phyloP scores from a whole-genome alignment of 371 early-diverging fungal species.

The Saksenaea oblongispora region DNA sequence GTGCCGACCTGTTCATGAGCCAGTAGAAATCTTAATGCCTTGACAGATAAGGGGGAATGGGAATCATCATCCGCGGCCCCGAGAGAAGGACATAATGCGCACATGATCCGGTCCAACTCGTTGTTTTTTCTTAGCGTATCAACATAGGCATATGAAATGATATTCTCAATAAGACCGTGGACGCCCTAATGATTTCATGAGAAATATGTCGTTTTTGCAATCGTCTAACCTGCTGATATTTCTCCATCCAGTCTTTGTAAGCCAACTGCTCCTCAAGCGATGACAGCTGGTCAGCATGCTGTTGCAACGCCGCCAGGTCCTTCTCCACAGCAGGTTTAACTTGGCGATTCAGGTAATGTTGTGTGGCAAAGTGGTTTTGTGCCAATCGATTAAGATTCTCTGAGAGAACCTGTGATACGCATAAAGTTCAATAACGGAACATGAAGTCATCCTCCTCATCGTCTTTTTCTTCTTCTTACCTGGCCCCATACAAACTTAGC shows the following conservation, averaged over 20 bases:
- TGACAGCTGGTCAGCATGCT: constrained; percentile 27
- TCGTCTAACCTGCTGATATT: constrained; percentile 38
- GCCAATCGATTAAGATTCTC: constrained; percentile 67
- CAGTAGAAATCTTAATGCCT: constrained; percentile 46
- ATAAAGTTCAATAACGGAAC: background rate
- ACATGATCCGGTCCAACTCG: constrained; percentile 65
- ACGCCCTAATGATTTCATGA: constrained; percentile 22
- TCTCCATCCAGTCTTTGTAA: constrained; percentile 37
- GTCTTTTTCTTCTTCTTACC: constrained; percentile 19
- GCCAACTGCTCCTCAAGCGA: constrained; percentile 12
- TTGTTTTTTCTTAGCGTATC: constrained; percentile 65
- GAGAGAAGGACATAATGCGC: constrained; percentile 51
- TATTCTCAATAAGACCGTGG: constrained; percentile 33
- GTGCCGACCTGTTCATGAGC: constrained; percentile 61
- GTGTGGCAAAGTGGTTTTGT: constrained; percentile 70
- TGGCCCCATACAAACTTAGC: constrained; percentile 77
- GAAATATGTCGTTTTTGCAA: background rate
- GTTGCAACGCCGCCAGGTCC: constrained; percentile 49
- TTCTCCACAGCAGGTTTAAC: constrained; percentile 63
- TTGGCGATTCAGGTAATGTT: constrained; percentile 64
- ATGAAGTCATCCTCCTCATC: background rate
- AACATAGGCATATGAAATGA: constrained; percentile 54
- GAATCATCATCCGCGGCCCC: constrained; percentile 23
- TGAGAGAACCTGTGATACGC: constrained; percentile 41
- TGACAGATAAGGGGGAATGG: constrained; percentile 60